Base-by-base conservation (phyloP, 352 stramenopile genomes). In the Phytophthora hybrid region DNA sequence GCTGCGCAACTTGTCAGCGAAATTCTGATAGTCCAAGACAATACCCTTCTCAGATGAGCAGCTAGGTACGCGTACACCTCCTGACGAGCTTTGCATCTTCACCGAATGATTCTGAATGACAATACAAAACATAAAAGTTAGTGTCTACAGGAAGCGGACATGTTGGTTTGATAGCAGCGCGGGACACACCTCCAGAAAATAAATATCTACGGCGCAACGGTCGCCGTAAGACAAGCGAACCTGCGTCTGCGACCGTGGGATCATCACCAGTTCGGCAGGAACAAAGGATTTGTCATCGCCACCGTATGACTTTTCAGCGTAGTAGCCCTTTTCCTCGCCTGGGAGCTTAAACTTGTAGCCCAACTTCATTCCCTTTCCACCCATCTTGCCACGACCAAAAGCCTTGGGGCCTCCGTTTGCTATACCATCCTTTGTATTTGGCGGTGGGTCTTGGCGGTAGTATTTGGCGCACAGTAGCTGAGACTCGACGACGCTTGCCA, bases 141-240 rank as follows among this genome's bases (percentile, higher is more conserved):
- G 23, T 64, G 46, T 62, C 23, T 13, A 44, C 26, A 23, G 2
- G 51, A 52, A 39, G 8, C 10, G 41, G 14, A n/a, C 8, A 14
- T 16, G 23, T 44, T 21, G 18, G 18, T n/a, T 51, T 51, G 41
- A 51, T 21, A 21, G 51, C 21, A 58, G 18, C n/a, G n/a, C 37
- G 16, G 14, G n/a, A 6, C 39, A 54, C 18, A 95, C 89, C 89
- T 95, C 85, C 69, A 96, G 81, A 61, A 96, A 96, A 93, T 93
- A 95, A 91, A 96, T 93, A 93, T 96, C 89, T 78, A 96, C 88
- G 60, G 87, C 89, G 74, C 85, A 95, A 26, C 89, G 88, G 66
- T 96, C 87, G 59, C 82, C 88, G 74, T 96, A 96, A 41, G 86
- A 92, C 59, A 96, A 69, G 56, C 88, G 88, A 69, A 96, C 85